Base-by-base conservation (phyloP, 768 basidiomycete genomes). In the Mycena vulgaris region DNA sequence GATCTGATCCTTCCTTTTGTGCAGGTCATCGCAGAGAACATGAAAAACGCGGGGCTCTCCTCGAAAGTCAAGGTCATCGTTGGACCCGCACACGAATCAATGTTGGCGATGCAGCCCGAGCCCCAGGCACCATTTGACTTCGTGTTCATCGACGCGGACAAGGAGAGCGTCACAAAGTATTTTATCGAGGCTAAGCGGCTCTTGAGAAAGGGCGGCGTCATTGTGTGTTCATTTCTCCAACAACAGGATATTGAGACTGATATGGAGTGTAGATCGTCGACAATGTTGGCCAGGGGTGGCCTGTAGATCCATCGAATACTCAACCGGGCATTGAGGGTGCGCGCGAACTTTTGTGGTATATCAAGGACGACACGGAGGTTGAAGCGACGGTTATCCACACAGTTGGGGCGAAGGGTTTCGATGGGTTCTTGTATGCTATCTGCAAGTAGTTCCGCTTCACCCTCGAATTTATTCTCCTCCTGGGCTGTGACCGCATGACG, bases 1-100 rank as follows among this genome's bases (percentile, higher is more conserved):
- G n/a, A n/a, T n/a, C n/a, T n/a, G n/a, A n/a, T n/a, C n/a, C n/a
- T 17, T 28, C 27, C 59, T 58, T 69, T 17, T 2, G 75, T 86
- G 53, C 70, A 91, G 90, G 83, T 90, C n/a, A 91, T 91, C 4
- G 75, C 81, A 49, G 85, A 87, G 67, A 92, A 92, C 79, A 78
- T 92, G 67, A 80, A 81, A 25, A 79, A 81, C 55, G 89, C 90
- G 1, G 90, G 89, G 0, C 76, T 92, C 11, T 75, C 83, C 6
- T 70, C 78, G 39, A 88, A 88, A 75, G 83, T 88, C 37, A 78
- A 84, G 30, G 77, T 91, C 33, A 81, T 89, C 49, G 77, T 87
- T 35, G 90, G 89, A 0, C 82, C 85, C 42, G 91, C 89, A 2
- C 78, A 79, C 3, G 86, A 89, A 11, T 84, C 86, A 0, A 80